These are phyloP conservation scores for Pythium dissimile DNA, from an alignment of 352 stramenopile genomes.

Conservation along the genomic window DNA sequence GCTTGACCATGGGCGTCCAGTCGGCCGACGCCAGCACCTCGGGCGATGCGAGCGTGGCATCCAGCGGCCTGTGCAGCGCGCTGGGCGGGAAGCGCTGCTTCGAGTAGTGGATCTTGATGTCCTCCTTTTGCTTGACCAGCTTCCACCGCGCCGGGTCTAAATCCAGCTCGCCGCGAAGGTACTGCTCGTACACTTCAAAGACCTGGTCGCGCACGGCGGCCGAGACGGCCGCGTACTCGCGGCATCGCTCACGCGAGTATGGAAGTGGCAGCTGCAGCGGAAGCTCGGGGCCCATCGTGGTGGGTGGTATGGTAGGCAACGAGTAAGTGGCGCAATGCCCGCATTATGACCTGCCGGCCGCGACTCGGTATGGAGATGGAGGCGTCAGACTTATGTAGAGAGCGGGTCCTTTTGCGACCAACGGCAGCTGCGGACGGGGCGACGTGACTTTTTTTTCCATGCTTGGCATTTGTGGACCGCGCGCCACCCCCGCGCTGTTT, in stretches of 20 bases:
- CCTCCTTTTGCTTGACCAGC: conserved; percentile 26
- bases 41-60: conserved; percentile 3
- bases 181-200: conserved; percentile 33
- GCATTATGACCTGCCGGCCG: no score
- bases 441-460: no score
- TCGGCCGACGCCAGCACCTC: background rate
- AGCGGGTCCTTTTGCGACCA: no score
- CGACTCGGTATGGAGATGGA: no score
- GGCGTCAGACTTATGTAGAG: no score
- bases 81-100: conserved; percentile 14
- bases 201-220: conserved; percentile 28
- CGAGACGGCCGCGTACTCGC: conserved; percentile 11
- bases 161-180: conserved; percentile 20
- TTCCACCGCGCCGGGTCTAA: conserved; percentile 40
- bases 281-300: no score
- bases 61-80: conserved; percentile 6
- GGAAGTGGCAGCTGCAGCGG: background rate
- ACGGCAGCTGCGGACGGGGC: no score
- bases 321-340: no score
- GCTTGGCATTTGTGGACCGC: no score
- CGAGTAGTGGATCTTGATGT: conserved; percentile 25
- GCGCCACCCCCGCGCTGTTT: no score
- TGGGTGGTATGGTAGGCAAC: no score
- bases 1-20: conserved; percentile 32
- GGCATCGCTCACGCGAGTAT: background rate